Percentiles rank a stretch among this genome's conserved stretches.
Evolutionary conservation across 352 stramenopile species (phyloP).

Genomic region (Peronospora tabacina): DNA sequence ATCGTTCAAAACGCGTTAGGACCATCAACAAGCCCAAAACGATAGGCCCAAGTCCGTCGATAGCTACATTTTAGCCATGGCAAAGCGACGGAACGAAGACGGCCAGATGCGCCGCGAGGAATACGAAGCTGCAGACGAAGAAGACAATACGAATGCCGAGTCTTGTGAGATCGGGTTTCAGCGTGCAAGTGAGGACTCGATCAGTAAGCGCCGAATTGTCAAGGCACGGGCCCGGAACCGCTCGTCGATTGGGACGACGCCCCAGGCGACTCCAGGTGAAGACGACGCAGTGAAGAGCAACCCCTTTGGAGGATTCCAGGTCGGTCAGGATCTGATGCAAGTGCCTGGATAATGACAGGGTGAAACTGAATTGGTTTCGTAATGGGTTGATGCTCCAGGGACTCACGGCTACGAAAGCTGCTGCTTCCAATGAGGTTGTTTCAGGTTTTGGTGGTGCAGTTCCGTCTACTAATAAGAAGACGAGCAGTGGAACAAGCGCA

Average conservation of each 20-base stretch:
- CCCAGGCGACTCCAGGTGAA: conserved; percentile 9
- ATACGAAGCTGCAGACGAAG: conserved; percentile 54
- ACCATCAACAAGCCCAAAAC: background rate
- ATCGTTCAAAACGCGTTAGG: background rate
- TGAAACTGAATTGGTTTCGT: conserved; percentile 4
- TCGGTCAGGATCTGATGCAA: conserved; percentile 5
- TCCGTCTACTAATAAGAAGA: conserved; percentile 2
- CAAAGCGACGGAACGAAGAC: conserved; percentile 82
- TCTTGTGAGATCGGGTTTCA: conserved; percentile 60
- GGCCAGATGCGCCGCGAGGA: conserved; percentile 82
- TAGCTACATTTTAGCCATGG: conserved; percentile 27
- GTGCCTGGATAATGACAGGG: background rate
- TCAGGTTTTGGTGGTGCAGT: conserved; percentile 30
- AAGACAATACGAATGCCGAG: conserved; percentile 23
- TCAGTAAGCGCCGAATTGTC: conserved; percentile 75
- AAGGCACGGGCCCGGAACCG: conserved; percentile 40
- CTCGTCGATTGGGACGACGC: conserved; percentile 12
- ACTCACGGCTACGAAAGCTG: conserved; percentile 26
- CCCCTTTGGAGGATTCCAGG: conserved; percentile 44
- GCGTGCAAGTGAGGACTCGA: conserved; percentile 56
- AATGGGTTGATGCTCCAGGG: conserved; percentile 12
- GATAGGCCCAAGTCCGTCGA: background rate
- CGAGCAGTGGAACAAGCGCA: conserved; percentile 8
- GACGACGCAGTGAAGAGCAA: conserved; percentile 21
- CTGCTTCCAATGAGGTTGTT: conserved; percentile 16